A percentile compares a stretch with the other conserved stretches of the same genome.
Conservation (phyloP, 2,329 filamentous ascomycete genomes). For the Rachicladosporium sp. region DNA sequence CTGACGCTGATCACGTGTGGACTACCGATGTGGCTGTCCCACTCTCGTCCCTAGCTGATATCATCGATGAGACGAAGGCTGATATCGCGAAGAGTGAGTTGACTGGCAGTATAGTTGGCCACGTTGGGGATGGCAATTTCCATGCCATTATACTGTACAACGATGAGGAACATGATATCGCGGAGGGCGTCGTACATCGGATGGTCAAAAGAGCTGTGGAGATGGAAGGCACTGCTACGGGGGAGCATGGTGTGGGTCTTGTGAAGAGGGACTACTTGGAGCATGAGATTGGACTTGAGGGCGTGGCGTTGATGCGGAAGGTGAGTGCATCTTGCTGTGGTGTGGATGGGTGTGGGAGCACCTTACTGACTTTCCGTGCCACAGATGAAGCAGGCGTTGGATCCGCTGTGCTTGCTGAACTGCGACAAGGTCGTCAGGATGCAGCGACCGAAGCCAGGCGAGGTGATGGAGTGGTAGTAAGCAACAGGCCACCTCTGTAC, state of each 20-base stretch:
- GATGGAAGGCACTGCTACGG: constrained; percentile 67
- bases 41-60: constrained; percentile 55
- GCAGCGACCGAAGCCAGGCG: constrained; percentile 35
- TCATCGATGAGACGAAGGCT: constrained; percentile 64
- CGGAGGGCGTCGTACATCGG: constrained; percentile 60
- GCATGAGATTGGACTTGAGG: constrained; percentile 61
- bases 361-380: not conserved
- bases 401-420: constrained; percentile 56
- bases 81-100: constrained; percentile 52
- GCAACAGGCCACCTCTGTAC: not conserved
- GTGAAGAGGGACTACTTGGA: constrained; percentile 74
- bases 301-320: constrained; percentile 73
- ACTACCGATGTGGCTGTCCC: constrained; percentile 72
- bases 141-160: constrained; percentile 55
- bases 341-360: too few relatives aligned
- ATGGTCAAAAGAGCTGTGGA: constrained; percentile 80
- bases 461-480: constrained; percentile 29
- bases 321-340: constrained; percentile 29
- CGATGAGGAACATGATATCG: constrained; percentile 52
- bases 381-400: constrained; percentile 67
- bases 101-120: constrained; percentile 54
- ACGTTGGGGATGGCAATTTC: constrained; percentile 68
- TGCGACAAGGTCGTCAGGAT: constrained; percentile 54
- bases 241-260: constrained; percentile 71
- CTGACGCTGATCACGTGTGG: constrained; percentile 55